These are phyloP conservation scores for Scortechinia acanthostroma DNA, from an alignment of 2,329 filamentous ascomycete species.

Conservation along the genomic window DNA sequence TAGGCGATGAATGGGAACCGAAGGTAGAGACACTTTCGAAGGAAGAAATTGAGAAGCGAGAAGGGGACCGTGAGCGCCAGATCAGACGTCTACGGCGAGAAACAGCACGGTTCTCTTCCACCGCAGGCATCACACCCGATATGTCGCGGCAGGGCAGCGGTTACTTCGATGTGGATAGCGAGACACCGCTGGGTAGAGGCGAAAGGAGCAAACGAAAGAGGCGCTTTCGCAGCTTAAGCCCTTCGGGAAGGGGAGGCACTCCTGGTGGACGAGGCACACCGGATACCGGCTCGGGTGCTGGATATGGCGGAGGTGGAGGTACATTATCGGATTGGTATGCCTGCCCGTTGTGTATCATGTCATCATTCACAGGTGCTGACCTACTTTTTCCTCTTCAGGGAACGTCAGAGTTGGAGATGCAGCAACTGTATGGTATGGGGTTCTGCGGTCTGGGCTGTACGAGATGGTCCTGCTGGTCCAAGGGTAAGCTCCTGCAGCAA, in stretches of 20 bases:
- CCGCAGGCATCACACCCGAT: constrained; percentile 73
- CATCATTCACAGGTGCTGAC: not conserved
- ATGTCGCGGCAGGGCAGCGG: constrained; percentile 48
- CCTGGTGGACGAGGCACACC: constrained; percentile 73
- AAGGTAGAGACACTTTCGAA: constrained; percentile 78
- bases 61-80: constrained; percentile 87
- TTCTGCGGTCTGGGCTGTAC: constrained; percentile 84
- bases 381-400: constrained; percentile 21
- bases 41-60: constrained; percentile 94
- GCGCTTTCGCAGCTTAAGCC: constrained; percentile 81
- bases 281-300: constrained; percentile 67
- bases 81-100: constrained; percentile 80
- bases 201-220: constrained; percentile 94
- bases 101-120: constrained; percentile 85
- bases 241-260: constrained; percentile 61
- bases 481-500: constrained; percentile 51
- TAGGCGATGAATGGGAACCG: constrained; percentile 78
- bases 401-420: constrained; percentile 81
- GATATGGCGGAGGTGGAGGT: constrained; percentile 40
- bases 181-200: constrained; percentile 84
- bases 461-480: constrained; percentile 79
- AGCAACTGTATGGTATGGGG: constrained; percentile 83
- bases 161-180: constrained; percentile 46
- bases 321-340: constrained; percentile 55
- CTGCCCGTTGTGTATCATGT: not conserved